A percentile compares a stretch with the other conserved stretches of the same genome.
These are phyloP conservation scores for Nemania sp. DNA, from an alignment of 2,329 filamentous ascomycete species.

Conservation along the genomic window DNA sequence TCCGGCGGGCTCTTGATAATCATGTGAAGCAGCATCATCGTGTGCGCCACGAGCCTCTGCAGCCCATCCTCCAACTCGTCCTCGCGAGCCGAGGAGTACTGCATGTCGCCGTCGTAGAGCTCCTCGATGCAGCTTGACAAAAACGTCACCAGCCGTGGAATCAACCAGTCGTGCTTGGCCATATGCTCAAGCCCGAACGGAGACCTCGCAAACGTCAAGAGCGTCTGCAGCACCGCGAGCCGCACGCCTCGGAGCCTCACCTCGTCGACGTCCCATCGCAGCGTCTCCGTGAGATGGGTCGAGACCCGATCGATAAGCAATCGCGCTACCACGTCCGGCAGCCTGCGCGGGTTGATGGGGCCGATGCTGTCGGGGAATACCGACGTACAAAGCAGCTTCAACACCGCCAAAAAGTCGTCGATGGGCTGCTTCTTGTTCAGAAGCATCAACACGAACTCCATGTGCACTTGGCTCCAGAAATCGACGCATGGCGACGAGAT, in stretches of 20 bases:
- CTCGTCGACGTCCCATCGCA: conserved; percentile 47
- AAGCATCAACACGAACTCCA: conserved; percentile 69
- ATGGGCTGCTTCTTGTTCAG: conserved; percentile 69
- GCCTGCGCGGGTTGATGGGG: conserved; percentile 57
- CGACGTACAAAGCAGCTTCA: conserved; percentile 70
- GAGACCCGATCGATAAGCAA: conserved; percentile 66
- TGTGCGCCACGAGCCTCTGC: conserved; percentile 53
- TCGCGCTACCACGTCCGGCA: conserved; percentile 49
- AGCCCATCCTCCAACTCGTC: conserved; percentile 39
- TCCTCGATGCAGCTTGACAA: conserved; percentile 69
- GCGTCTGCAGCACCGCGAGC: conserved; percentile 55
- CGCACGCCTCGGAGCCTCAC: conserved; percentile 50
- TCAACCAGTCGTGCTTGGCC: conserved; percentile 67
- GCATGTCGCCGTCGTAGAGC: conserved; percentile 66
- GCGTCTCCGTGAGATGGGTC: conserved; percentile 62
- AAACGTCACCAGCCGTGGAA: conserved; percentile 75
- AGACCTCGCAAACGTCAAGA: conserved; percentile 65
- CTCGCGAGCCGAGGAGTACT: conserved; percentile 31
- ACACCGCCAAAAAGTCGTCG: conserved; percentile 64
- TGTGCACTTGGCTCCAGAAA: conserved; percentile 72
- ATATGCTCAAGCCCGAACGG: conserved; percentile 68
- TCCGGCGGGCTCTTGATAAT: conserved; percentile 56
- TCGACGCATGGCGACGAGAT: conserved; percentile 43
- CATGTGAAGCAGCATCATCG: conserved; percentile 55
- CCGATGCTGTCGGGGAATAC: conserved; percentile 68